Percentiles rank a stretch among this genome's conserved stretches.
Conservation (phyloP, 179 eudicot species). For the Silene noctiflora region DNA sequence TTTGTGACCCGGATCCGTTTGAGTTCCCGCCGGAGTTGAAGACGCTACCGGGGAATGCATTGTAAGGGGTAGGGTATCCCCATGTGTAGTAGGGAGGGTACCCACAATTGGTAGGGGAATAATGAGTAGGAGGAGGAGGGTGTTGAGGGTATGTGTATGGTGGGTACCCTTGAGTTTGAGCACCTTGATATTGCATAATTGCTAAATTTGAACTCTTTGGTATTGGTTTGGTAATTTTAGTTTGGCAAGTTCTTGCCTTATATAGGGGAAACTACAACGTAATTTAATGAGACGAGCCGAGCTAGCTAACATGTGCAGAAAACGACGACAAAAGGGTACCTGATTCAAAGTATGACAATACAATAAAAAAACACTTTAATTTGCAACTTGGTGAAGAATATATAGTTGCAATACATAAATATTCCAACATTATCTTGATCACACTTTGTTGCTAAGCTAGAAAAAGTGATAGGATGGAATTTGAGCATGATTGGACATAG, state of each 20-base stretch:
- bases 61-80: constrained; percentile 33
- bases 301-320: constrained; percentile 1
- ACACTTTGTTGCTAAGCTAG: constrained; percentile 21
- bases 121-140: constrained; percentile 14
- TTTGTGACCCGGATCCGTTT: constrained; percentile 30
- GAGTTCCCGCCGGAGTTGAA: constrained; percentile 29
- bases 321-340: neutral
- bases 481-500: constrained; percentile 25
- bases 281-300: neutral
- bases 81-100: constrained; percentile 35
- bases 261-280: constrained; percentile 16
- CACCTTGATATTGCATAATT: constrained; percentile 26
- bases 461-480: constrained; percentile 26
- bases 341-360: neutral
- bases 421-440: constrained; percentile 17
- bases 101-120: constrained; percentile 17
- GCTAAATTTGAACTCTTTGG: neutral
- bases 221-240: neutral
- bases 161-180: constrained; percentile 25
- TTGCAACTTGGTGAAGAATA: constrained; percentile 15
- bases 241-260: constrained; percentile 1
- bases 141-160: constrained; percentile 18
- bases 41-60: constrained; percentile 22
- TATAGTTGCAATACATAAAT: constrained; percentile 3
- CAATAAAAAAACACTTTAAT: neutral